These are phyloP conservation scores for Phaeophleospora eucalypticola DNA, from an alignment of 2,329 filamentous ascomycete species.

Conservation along the genomic window DNA sequence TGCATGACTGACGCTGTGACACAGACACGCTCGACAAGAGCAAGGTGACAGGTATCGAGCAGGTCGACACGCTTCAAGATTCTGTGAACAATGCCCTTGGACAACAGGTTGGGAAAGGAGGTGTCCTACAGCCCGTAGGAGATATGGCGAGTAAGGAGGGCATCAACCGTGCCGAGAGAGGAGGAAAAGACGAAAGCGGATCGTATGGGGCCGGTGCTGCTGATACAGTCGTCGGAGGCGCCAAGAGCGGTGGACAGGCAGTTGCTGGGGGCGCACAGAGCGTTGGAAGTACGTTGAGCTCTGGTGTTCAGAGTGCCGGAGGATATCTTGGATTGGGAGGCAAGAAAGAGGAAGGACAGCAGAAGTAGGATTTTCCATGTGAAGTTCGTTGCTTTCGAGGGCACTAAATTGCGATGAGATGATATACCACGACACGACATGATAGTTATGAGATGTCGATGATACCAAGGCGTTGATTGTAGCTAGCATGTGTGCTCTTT, in stretches of 20 bases:
- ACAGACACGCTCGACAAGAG: conserved; percentile 64
- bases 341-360: conserved; percentile 25
- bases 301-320: conserved; percentile 32
- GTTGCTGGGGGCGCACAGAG: conserved; percentile 28
- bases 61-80: conserved; percentile 66
- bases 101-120: conserved; percentile 64
- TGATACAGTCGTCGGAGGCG: conserved; percentile 28
- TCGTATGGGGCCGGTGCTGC: conserved; percentile 41
- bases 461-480: no score
- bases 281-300: conserved; percentile 26
- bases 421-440: neutral
- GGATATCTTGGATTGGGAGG: conserved; percentile 32
- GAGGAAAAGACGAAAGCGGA: conserved; percentile 60
- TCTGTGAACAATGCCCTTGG: conserved; percentile 59
- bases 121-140: conserved; percentile 61
- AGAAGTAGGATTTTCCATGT: conserved; percentile 1
- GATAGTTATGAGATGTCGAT: no score
- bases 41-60: conserved; percentile 64
- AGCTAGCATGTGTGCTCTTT: no score
- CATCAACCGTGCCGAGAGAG: conserved; percentile 60
- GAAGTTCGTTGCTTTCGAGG: no score
- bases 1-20: neutral
- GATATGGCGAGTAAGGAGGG: conserved; percentile 61
- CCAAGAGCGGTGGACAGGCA: conserved; percentile 30
- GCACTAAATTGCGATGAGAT: neutral